Evolutionary conservation across 345 rosid genomes (phyloP), one percentile per base, ranked within the genome.

Genomic region (Dipteronia sinensis): DNA sequence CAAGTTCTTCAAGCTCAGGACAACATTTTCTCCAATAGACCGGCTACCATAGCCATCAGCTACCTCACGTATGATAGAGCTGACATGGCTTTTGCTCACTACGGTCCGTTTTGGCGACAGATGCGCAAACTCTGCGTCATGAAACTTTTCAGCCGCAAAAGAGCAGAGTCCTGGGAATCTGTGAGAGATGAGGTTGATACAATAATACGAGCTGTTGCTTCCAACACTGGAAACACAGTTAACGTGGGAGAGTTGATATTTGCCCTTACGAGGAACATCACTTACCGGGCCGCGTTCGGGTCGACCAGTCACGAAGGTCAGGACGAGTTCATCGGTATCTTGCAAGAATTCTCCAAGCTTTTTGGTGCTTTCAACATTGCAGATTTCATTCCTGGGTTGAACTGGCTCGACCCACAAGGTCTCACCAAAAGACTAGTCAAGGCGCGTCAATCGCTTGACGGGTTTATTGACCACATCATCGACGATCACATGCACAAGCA

Each of bases 21-120:
- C 61, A 90, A 86, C 76, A 79, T 88, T 46, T 94, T 94, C 87
- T 94, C 98, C 1, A 97, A 97, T 81, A 80, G 99, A 0, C 97
- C 99, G 0, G 98, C 97, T 62, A 93, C 91, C 22, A 84, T 89
- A 70, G 98, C 98, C 78, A 92, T 91, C 63, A 82, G 89, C 68
- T 94, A 91, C 75, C 87, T 97, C n/a, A 94, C 98, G 10, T 97
- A 97, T 49, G 89, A 90, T 67, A 86, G 98, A 10, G 93, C 98
- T 1, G 98, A 97, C 77, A 93, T 97, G 98, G 99, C 99, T 44
- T 97, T 97, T 20, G 95, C 98, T 15, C 90, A 93, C 81, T 97
- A 94, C 74, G 99, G 99, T 0, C 98, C 99, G 0, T 94, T 93
- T 62, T 94, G 99, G 99, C 81, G 99, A 38, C 98, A 94, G 88